phyloP scores from a whole-genome alignment of 495 filamentous ascomycete species.

The Xylaria curta region DNA sequence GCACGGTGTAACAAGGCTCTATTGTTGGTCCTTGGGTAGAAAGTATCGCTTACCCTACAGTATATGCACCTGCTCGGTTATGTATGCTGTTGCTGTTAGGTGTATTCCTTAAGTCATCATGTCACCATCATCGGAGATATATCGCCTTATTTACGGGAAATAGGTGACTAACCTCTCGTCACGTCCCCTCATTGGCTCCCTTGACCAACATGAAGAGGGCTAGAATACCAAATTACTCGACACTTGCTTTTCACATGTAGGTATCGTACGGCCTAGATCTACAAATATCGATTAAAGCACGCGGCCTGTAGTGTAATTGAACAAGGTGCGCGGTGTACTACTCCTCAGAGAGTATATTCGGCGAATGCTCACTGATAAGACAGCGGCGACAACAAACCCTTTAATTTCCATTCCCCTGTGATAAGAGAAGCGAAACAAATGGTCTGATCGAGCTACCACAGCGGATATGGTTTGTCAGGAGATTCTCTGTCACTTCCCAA shows the following conservation, averaged over 20 bases:
- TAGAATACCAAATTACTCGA: background rate
- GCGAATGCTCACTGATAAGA: background rate
- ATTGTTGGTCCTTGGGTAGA: background rate
- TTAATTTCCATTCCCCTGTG: background rate
- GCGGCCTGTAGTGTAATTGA: background rate
- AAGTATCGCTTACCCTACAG: background rate
- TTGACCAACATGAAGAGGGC: background rate
- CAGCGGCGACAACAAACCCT: background rate
- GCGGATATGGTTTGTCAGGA: background rate
- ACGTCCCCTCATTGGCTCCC: constrained; percentile 19
- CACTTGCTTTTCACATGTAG: constrained; percentile 17
- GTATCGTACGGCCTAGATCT: constrained; percentile 9
- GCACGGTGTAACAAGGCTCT: constrained; percentile 8
- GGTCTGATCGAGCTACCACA: background rate
- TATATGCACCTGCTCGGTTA: constrained; percentile 21
- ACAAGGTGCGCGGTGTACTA: background rate
- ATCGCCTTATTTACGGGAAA: constrained; percentile 12
- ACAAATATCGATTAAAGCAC: background rate
- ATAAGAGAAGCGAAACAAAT: background rate
- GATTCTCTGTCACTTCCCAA: background rate
- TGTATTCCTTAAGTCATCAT: background rate
- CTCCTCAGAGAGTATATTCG: background rate
- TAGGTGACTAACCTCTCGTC: constrained; percentile 4
- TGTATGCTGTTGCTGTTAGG: background rate
- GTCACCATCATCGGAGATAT: constrained; percentile 12